Base-by-base conservation (phyloP, 495 filamentous ascomycete genomes). In the Xylaria scruposa region DNA sequence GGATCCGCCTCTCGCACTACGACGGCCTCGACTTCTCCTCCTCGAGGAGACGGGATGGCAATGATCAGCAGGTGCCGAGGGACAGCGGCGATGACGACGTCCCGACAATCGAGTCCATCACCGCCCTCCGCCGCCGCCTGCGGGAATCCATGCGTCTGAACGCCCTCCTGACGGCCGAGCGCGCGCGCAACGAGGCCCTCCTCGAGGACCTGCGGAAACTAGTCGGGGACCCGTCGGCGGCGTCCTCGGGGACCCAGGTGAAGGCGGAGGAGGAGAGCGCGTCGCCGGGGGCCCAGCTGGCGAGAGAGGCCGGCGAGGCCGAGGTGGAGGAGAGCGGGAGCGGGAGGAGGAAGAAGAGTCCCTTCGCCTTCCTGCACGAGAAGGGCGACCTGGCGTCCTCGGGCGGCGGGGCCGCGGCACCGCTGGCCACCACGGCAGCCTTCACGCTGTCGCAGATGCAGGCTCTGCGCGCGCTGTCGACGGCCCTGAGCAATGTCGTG, bases 1-100 rank as follows among this genome's bases (percentile, higher is more conserved):
- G 92, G 90, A 90, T 98, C 69, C 85, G 90, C 64, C 83, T 99
- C 67, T 88, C 87, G 60, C 95, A 98, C 87, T 97, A 99, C 81
- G 90, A 94, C 83, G 77, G 87, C 26, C 75, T 85, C 58, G 81
- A 81, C 49, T 80, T 82, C 15, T 62, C 71, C 1, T 42, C 40
- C 65, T 79, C 40, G 10, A 40, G 74, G 29, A 51, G 67, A 31
- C 24, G 63, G 4, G 29, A 24, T 1, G 40, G 59, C 67, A 12
- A 36, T 73, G 56, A 36, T 1, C 13, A 31, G 29, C 54, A 59
- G 29, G 9, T 8, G 29, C 1, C 6, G 36, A 8, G 29, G 0
- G 1, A 15, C 54, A 19, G 26, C 54, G 2, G 21, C 7, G 3
- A 10, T 26, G 26, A 3, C 10, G 29, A 86, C 74, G 78, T 74